phyloP scores from a whole-genome alignment of 2,329 filamentous ascomycete genomes.

The Rutstroemia sydowiana region DNA sequence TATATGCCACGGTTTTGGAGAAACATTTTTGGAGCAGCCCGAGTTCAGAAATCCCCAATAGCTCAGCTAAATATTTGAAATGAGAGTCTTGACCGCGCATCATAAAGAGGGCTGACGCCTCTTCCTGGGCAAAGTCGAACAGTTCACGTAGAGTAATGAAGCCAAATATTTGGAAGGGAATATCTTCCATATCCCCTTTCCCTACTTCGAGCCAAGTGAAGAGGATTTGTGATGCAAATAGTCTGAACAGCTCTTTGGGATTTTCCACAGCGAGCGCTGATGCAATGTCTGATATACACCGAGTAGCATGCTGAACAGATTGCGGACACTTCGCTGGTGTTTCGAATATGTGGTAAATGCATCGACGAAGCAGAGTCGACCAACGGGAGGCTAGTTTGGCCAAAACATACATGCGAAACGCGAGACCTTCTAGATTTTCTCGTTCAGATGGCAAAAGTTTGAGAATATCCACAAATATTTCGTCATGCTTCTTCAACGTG shows the following conservation, averaged over 20 bases:
- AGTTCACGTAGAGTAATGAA: conserved; percentile 65
- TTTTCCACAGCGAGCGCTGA: conserved; percentile 55
- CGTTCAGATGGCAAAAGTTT: conserved; percentile 66
- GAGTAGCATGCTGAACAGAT: conserved; percentile 62
- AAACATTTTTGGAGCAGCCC: conserved; percentile 64
- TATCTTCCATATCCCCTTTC: conserved; percentile 53
- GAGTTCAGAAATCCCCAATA: conserved; percentile 45
- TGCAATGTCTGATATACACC: conserved; percentile 63
- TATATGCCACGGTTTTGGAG: conserved; percentile 73
- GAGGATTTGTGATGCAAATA: conserved; percentile 83
- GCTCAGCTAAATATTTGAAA: conserved; percentile 50
- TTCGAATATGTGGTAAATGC: conserved; percentile 92
- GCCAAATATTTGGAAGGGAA: conserved; percentile 81
- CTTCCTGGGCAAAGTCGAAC: conserved; percentile 62
- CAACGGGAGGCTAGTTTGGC: conserved; percentile 72
- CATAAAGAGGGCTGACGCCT: conserved; percentile 71
- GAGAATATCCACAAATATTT: conserved; percentile 79
- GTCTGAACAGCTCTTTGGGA: conserved; percentile 63
- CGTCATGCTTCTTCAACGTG: conserved; percentile 74
- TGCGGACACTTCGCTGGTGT: conserved; percentile 65
- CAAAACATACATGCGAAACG: conserved; percentile 70
- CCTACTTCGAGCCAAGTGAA: conserved; percentile 93
- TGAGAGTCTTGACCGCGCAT: conserved; percentile 70
- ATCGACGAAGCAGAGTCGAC: conserved; percentile 78
- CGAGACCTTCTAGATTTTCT: conserved; percentile 72